Evolutionary conservation across 441 rosid genomes (phyloP).

Genomic region (Populus trichocarpa): DNA sequence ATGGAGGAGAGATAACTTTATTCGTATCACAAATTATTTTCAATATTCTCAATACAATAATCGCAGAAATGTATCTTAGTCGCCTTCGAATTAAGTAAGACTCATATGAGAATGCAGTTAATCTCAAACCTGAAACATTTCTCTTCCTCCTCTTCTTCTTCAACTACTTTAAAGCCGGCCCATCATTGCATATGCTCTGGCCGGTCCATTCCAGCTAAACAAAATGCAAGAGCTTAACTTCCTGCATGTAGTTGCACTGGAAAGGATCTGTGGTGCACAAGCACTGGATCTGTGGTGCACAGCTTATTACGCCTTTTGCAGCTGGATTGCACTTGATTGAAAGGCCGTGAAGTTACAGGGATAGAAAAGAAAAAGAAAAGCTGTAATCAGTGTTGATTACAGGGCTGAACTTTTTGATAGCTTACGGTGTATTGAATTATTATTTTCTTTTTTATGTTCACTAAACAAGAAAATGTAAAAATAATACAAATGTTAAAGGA

Average conservation of each 20-base stretch:
- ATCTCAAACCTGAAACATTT: constrained; percentile 48
- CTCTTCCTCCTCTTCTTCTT: constrained; percentile 1
- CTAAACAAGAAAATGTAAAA: too few species aligned
- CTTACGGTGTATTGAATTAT: too few species aligned
- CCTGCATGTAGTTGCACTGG: constrained; percentile 21
- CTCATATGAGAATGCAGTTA: constrained; percentile 25
- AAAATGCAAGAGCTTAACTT: constrained; percentile 21
- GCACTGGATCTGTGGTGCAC: too few species aligned
- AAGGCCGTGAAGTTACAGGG: too few species aligned
- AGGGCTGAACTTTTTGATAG: too few species aligned
- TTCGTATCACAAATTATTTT: constrained; percentile 20
- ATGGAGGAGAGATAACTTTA: constrained; percentile 5
- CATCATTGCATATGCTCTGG: constrained; percentile 3
- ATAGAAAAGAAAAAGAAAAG: too few species aligned
- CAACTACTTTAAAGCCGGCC: constrained; percentile 22
- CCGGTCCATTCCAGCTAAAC: constrained; percentile 24
- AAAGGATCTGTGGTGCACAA: constrained; percentile 18
- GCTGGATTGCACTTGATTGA: too few species aligned
- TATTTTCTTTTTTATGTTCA: too few species aligned
- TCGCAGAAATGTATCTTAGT: constrained; percentile 15
- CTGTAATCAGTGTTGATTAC: too few species aligned
- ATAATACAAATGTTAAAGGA: too few species aligned
- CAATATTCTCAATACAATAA: constrained; percentile 29
- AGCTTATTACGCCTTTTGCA: too few species aligned
- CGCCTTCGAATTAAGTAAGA: constrained; percentile 28